Evolutionary conservation across 805 yeast species (phyloP).

Genomic region (Saturnispora kantuleensis): DNA sequence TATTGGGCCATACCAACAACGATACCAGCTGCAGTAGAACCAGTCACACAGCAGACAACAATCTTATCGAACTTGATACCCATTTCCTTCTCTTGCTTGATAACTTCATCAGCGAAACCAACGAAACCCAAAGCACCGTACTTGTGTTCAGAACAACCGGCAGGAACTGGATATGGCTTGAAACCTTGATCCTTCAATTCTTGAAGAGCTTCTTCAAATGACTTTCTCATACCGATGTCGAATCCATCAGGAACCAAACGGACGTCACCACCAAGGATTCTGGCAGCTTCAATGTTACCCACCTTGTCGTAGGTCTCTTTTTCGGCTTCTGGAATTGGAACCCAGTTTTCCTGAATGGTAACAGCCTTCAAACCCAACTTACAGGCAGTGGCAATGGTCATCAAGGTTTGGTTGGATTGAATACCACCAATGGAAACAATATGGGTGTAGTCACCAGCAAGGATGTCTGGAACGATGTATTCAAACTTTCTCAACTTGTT

Average conservation of each 20-base stretch:
- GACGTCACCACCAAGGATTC: conserved; percentile 30
- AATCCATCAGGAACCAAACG: conserved; percentile 27
- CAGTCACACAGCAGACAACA: conserved; percentile 29
- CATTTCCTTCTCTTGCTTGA: conserved; percentile 26
- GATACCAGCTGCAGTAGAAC: conserved; percentile 29
- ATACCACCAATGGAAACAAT: conserved; percentile 29
- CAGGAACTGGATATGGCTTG: conserved; percentile 30
- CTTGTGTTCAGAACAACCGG: conserved; percentile 30
- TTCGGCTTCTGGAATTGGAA: conserved; percentile 27
- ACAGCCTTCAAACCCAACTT: conserved; percentile 28
- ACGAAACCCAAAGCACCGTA: conserved; percentile 30
- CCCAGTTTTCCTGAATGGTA: conserved; percentile 30
- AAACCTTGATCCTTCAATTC: conserved; percentile 22
- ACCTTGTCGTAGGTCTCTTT: conserved; percentile 25
- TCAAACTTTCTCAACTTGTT: conserved; percentile 27
- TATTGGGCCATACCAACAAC: conserved; percentile 28
- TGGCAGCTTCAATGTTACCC: conserved; percentile 28
- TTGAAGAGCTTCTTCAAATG: conserved; percentile 25
- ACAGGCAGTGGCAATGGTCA: conserved; percentile 30
- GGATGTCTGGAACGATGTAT: conserved; percentile 27
- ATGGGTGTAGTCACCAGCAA: conserved; percentile 27
- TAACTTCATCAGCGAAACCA: conserved; percentile 28
- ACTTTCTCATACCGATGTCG: conserved; percentile 29
- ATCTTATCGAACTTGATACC: conserved; percentile 28
- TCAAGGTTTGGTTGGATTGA: conserved; percentile 28